Percentiles rank a stretch among this genome's conserved stretches.
Conservation (phyloP, 495 filamentous ascomycete genomes). For the Pyrenula massariospora region DNA sequence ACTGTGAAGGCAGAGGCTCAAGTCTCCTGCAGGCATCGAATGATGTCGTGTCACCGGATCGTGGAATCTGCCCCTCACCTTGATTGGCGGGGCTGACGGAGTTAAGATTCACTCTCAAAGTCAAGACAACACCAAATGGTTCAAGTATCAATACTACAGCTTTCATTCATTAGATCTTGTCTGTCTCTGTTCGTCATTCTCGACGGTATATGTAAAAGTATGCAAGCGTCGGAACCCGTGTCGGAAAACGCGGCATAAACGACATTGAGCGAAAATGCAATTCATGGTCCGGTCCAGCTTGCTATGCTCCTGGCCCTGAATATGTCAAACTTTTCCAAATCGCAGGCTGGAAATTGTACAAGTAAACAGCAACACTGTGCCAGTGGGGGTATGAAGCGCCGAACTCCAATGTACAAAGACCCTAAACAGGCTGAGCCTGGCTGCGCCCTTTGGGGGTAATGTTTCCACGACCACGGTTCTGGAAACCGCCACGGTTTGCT, state of each 20-base stretch:
- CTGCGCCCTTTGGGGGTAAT: conserved; percentile 34
- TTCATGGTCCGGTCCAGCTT: neutral
- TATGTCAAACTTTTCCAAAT: neutral
- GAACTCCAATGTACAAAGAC: neutral
- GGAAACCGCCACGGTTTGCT: conserved; percentile 43
- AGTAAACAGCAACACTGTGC: neutral
- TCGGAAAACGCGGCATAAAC: neutral
- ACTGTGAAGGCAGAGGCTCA: neutral
- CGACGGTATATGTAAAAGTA: neutral
- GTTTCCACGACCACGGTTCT: conserved; percentile 40
- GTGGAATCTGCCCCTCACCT: neutral
- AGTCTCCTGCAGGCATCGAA: neutral
- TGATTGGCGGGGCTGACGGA: neutral
- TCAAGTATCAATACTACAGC: no score
- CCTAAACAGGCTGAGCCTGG: conserved; percentile 26
- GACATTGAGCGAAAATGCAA: neutral
- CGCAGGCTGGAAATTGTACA: neutral
- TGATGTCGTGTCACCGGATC: neutral
- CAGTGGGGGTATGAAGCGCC: neutral
- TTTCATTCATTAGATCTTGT: neutral
- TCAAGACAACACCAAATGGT: no score
- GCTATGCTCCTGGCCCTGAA: neutral
- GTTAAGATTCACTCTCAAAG: neutral
- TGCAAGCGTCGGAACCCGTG: neutral
- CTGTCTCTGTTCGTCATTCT: neutral